Conservation (phyloP, 768 basidiomycete genomes). For the Rhodosporidiobolus sp. region DNA sequence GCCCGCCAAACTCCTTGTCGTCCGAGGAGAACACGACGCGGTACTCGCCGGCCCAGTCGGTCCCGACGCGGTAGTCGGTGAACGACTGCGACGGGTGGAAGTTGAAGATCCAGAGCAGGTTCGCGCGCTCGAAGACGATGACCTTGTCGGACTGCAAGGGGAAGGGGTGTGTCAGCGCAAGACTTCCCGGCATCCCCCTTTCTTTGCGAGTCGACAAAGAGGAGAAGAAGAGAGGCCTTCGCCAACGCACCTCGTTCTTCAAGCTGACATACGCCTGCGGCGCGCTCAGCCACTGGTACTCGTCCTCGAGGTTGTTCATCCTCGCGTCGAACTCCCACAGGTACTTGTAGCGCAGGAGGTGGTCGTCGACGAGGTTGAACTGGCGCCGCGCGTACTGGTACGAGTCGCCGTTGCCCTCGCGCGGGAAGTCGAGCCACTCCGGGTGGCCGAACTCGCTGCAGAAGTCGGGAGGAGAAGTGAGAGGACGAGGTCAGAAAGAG, state of each 20-base stretch:
- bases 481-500: neutral
- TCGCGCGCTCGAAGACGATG: slow-evolving; percentile 88
- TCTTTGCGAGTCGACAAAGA: too few species aligned
- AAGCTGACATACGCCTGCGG: slow-evolving; percentile 88
- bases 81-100: slow-evolving; percentile 89
- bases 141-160: slow-evolving; percentile 66
- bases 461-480: slow-evolving; percentile 56
- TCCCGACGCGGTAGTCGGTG: slow-evolving; percentile 88
- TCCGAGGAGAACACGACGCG: slow-evolving; percentile 71
- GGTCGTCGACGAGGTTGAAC: slow-evolving; percentile 90
- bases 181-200: neutral
- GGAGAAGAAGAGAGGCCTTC: neutral
- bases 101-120: slow-evolving; percentile 93
- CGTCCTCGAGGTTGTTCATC: slow-evolving; percentile 82
- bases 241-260: slow-evolving; percentile 66
- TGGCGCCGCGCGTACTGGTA: slow-evolving; percentile 94
- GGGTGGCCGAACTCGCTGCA: slow-evolving; percentile 95
- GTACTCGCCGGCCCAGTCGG: slow-evolving; percentile 80
- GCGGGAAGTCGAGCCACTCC: slow-evolving; percentile 99
- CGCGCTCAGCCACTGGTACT: slow-evolving; percentile 77
- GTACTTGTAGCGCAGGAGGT: slow-evolving; percentile 81
- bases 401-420: slow-evolving; percentile 89
- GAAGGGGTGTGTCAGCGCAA: neutral
- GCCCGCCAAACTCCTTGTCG: slow-evolving; percentile 83
- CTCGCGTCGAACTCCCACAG: slow-evolving; percentile 87